These are phyloP conservation scores for Obelidium mucronatum DNA, from an alignment of 192 early-diverging fungal species.

Conservation along the genomic window DNA sequence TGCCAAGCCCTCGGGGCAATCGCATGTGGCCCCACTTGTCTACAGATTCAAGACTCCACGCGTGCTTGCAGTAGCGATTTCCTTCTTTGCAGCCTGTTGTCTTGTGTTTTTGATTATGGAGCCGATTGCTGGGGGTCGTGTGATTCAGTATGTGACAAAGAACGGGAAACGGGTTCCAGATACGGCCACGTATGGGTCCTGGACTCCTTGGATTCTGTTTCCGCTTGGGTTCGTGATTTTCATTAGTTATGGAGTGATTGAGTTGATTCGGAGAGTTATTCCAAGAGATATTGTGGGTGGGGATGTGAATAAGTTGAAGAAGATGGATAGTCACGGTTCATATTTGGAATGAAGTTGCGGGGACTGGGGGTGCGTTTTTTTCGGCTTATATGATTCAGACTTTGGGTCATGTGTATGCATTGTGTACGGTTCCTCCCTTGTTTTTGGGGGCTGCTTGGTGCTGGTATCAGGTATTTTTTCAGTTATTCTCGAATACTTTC, in stretches of 20 bases:
- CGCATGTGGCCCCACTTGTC: too few species aligned
- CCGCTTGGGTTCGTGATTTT: constrained; percentile 54
- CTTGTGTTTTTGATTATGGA: constrained; percentile 5
- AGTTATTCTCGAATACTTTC: too few species aligned
- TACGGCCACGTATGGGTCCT: not conserved
- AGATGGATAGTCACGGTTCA: constrained; percentile 67
- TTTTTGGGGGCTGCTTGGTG: constrained; percentile 52
- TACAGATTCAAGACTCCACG: too few species aligned
- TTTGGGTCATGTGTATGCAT: constrained; percentile 55
- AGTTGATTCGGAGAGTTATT: constrained; percentile 68
- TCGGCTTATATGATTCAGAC: too few species aligned
- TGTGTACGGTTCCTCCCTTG: constrained; percentile 55
- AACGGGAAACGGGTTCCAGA: too few species aligned
- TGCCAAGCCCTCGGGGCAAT: too few species aligned
- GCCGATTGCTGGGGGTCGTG: not conserved
- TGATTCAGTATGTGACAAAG: not conserved
- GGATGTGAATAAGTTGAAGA: constrained; percentile 64
- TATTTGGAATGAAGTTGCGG: constrained; percentile 65
- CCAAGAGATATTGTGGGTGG: too few species aligned
- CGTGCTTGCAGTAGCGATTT: not conserved
- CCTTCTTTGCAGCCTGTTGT: not conserved
- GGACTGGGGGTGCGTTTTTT: too few species aligned
- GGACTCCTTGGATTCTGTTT: constrained; percentile 19
- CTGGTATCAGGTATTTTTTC: constrained; percentile 60
- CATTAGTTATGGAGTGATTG: constrained; percentile 61